These are phyloP conservation scores for Coemansia sp. DNA, from an alignment of 192 early-diverging fungal genomes.

Conservation along the genomic window DNA sequence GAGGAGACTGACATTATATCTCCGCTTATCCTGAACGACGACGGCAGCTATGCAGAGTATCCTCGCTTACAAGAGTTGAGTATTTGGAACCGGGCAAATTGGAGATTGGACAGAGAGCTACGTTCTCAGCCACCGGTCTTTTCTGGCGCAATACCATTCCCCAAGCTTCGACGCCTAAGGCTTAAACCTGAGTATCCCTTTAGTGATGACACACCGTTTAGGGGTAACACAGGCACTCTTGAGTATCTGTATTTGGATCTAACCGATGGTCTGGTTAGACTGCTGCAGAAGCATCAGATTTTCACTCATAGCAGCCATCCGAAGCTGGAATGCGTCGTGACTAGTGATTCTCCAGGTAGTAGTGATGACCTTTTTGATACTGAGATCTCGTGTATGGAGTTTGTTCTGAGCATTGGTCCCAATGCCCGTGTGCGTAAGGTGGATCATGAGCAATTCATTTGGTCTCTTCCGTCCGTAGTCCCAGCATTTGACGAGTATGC, in stretches of 20 bases:
- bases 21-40: not conserved
- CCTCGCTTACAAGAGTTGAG: not conserved
- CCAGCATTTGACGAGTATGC: not conserved
- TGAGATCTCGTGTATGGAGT: not conserved
- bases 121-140: not conserved
- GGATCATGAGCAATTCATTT: not conserved
- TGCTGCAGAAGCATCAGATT: not conserved
- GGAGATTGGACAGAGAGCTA: not conserved
- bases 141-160: not conserved
- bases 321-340: not conserved
- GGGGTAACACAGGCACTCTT: not conserved
- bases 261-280: not conserved
- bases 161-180: not conserved
- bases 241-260: not conserved
- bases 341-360: not conserved
- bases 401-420: not conserved
- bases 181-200: not conserved
- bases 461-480: not conserved
- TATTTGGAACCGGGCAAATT: no score
- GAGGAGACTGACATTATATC: not conserved
- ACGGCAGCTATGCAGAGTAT: not conserved
- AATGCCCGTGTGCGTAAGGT: not conserved
- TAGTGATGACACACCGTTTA: not conserved
- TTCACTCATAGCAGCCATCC: not conserved
- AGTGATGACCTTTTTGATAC: not conserved